Conservation (phyloP, 148 eudicot species). For the Amaranthus hypochondriacus region DNA sequence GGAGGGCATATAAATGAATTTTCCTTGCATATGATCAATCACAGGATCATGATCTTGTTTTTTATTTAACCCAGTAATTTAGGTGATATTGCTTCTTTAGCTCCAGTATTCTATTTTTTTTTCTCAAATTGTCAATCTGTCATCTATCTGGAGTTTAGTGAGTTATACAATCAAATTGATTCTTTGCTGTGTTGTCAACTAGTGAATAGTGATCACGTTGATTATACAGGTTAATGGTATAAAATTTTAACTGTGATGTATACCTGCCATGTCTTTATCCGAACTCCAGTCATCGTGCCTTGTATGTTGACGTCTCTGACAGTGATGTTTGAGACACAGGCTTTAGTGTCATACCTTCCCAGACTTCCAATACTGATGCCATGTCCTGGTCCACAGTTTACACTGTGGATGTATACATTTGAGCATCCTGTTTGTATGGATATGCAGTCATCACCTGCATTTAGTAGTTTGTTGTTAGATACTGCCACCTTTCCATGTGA, state of each 20-base stretch:
- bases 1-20: conserved; percentile 3
- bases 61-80: background rate
- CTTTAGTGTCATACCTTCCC: conserved; percentile 76
- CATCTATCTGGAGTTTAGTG: background rate
- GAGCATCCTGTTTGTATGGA: conserved; percentile 91
- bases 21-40: too few species aligned
- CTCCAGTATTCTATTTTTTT: background rate
- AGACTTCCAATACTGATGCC: conserved; percentile 97
- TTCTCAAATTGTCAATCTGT: background rate
- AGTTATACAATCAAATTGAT: background rate
- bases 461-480: conserved; percentile 16
- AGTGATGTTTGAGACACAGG: conserved; percentile 85
- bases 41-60: background rate
- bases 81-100: conserved; percentile 3
- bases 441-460: conserved; percentile 92
- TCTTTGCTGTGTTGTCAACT: background rate
- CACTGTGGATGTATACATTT: conserved; percentile 65
- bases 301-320: conserved; percentile 63
- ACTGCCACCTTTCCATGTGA: conserved; percentile 8
- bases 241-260: background rate
- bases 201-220: too few species aligned
- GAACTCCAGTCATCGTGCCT: conserved; percentile 85
- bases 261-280: conserved; percentile 99
- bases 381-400: conserved; percentile 97
- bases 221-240: background rate